Evolutionary conservation across 1,284 basidiomycete species (phyloP).

Genomic region (Ganoderma meredithae): DNA sequence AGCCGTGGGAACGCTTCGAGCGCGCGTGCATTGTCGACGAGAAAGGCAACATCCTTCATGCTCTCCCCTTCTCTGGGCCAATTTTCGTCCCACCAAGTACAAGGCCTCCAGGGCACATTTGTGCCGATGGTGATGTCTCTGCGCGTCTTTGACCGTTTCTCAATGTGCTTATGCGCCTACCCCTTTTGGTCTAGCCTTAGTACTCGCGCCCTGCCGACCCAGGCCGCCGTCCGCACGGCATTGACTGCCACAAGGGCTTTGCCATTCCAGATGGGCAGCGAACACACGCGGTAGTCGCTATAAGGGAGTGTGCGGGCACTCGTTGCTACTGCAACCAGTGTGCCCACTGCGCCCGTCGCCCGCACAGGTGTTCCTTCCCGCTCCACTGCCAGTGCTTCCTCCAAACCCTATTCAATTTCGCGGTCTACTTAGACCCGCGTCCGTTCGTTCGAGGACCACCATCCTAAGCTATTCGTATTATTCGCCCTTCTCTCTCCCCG

Average conservation of each 20-base stretch:
- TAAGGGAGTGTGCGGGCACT: conserved; percentile 22
- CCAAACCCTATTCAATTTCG: conserved; percentile 15
- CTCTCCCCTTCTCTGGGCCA: conserved; percentile 5
- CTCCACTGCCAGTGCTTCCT: conserved; percentile 5
- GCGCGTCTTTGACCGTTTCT: conserved; percentile 9
- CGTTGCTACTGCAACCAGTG: conserved; percentile 30
- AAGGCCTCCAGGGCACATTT: conserved; percentile 15
- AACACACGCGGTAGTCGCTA: conserved; percentile 10
- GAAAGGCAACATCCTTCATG: conserved; percentile 21
- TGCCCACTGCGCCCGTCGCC: conserved; percentile 20
- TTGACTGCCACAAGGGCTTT: conserved; percentile 25
- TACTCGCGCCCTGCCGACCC: conserved; percentile 8
- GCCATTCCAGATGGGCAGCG: neutral
- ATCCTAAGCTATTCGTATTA: conserved; percentile 32
- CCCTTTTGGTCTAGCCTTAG: conserved; percentile 23
- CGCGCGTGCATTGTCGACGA: conserved; percentile 14
- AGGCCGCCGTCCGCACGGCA: conserved; percentile 9
- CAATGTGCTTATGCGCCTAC: conserved; percentile 16
- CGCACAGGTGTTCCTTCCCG: conserved; percentile 20
- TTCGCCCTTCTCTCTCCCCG: conserved; percentile 6
- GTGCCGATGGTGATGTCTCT: conserved; percentile 5
- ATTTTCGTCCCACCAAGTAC: conserved; percentile 16
- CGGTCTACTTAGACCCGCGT: conserved; percentile 24
- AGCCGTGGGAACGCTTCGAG: conserved; percentile 11
- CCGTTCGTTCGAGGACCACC: conserved; percentile 9